Evolutionary conservation across 768 basidiomycete species (phyloP), one percentile per base, ranked within the genome.

Genomic region (Pleurotus tuoliensis): DNA sequence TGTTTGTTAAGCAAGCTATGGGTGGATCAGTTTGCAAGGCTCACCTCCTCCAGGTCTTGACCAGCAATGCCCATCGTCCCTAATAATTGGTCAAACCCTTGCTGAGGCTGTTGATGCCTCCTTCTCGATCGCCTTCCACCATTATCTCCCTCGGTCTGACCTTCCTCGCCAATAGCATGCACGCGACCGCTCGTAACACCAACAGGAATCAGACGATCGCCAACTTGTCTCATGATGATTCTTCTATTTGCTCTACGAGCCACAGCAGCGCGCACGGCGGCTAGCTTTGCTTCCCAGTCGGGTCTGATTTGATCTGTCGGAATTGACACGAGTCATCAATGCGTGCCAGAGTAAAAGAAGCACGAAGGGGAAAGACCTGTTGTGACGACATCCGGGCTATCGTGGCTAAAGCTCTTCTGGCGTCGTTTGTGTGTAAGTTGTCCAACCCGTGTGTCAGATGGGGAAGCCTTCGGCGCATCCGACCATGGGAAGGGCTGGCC

Each of bases 151-250:
- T 71, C 69, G 12, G 73, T 74, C 53, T 76, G 76, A n/a, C 73
- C 81, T 58, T 87, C 86, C 56, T 86, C 79, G 16, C 82, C 77
- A 34, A 92, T 74, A 25, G 87, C 73, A 62, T 89, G 88, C 53
- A 90, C 83, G 20, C 92, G 82, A 57, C 87, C 94, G 63, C 92
- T 94, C 2, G 94, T 95, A 59, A 97, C 91, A 24, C 97, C 97
- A 20, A 99, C 92, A 27, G 97, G 97, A 58, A 99, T 90, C 54
- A 99, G 87, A 34, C 95, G 84, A 71, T 98, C 97, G 55, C 97
- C 97, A 30, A 98, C 93, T 71, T 98, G 94, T 44, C 97, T 86
- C 94, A 99, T 98, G 55, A 99, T 90, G 69, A 98, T 96, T 45
- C 97, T 82, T 65, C 97, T 80, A 67, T 96, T 95, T 7, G 97